Percentiles rank a stretch among this genome's conserved stretches.
phyloP scores from a whole-genome alignment of 345 rosid genomes.

The Arabidopsis suecica region DNA sequence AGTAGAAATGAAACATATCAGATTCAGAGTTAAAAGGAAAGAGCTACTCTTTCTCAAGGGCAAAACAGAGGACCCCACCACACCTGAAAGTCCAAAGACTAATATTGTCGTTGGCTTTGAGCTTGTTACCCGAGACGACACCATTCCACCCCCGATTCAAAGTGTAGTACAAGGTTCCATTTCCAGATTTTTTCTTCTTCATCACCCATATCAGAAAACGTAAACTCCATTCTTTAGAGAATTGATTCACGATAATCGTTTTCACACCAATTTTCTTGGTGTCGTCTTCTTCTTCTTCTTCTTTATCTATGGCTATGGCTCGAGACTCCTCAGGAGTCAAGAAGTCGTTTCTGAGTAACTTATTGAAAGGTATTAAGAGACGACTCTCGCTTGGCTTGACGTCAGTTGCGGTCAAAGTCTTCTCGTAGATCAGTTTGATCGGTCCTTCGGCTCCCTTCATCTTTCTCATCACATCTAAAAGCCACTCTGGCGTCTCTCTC shows the following conservation, averaged over 20 bases:
- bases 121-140: neutral
- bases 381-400: neutral
- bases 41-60: conserved; percentile 8
- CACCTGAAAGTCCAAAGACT: conserved; percentile 35
- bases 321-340: neutral
- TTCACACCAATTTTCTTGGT: neutral
- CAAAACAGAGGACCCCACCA: conserved; percentile 15
- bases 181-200: neutral
- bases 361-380: conserved; percentile 26
- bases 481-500: conserved; percentile 18
- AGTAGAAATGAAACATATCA: neutral
- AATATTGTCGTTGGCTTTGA: neutral
- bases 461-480: neutral
- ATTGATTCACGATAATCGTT: conserved; percentile 5
- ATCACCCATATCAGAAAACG: conserved; percentile 3
- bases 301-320: neutral
- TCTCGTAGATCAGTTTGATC: conserved; percentile 11
- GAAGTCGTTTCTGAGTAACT: conserved; percentile 19
- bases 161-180: conserved; percentile 12
- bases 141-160: conserved; percentile 33
- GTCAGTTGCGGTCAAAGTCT: neutral
- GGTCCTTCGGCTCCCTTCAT: neutral
- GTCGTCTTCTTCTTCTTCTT: neutral
- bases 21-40: neutral
- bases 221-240: neutral